Evolutionary conservation across 2,329 filamentous ascomycete genomes (phyloP).

Genomic region (Fonsecaea monophora): DNA sequence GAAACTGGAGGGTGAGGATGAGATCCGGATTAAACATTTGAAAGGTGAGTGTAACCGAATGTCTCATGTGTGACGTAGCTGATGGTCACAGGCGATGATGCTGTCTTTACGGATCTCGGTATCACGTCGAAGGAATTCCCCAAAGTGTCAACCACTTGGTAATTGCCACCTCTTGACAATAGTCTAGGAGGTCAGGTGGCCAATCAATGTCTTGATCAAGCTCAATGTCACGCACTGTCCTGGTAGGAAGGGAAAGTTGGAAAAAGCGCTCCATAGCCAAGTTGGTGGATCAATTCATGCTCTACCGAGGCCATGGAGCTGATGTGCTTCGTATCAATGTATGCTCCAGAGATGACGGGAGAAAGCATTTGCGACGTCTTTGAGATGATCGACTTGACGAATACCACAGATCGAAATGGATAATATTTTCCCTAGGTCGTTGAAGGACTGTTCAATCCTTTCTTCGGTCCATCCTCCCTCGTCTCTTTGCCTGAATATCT

Average conservation of each 20-base stretch:
- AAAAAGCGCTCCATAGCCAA: neutral
- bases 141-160: slow-evolving; percentile 68
- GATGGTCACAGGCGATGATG: slow-evolving; percentile 59
- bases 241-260: neutral
- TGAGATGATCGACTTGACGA: neutral
- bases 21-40: slow-evolving; percentile 68
- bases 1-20: slow-evolving; percentile 76
- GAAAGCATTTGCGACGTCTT: neutral
- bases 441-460: neutral
- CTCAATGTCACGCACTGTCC: neutral
- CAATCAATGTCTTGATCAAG: neutral
- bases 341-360: neutral
- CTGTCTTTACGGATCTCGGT: slow-evolving; percentile 65
- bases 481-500: neutral
- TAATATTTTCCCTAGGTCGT: too few relatives aligned
- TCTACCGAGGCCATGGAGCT: neutral
- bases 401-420: neutral
- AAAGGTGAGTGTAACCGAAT: slow-evolving; percentile 51
- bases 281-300: neutral
- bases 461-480: neutral
- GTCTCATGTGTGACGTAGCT: neutral
- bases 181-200: neutral
- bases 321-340: neutral
- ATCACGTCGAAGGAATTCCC: slow-evolving; percentile 70
- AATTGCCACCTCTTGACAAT: slow-evolving; percentile 21